phyloP scores from a whole-genome alignment of 345 rosid genomes.

The Triadica sebifera region DNA sequence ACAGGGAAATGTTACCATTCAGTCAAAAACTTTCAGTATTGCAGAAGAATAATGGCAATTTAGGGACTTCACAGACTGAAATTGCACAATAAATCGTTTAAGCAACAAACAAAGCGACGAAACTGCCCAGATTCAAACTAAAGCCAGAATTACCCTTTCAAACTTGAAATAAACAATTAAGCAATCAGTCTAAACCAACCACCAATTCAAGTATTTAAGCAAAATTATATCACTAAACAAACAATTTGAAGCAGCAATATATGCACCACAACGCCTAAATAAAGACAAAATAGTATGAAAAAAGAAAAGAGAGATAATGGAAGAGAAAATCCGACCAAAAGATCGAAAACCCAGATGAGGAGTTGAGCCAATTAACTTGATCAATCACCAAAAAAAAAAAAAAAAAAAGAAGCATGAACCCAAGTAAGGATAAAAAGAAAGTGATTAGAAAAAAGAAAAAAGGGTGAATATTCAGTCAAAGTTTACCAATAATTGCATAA shows the following conservation, averaged over 20 bases:
- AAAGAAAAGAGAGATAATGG: neutral
- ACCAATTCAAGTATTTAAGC: neutral
- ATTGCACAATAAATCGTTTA: neutral
- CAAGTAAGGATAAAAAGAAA: neutral
- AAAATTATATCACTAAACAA: neutral
- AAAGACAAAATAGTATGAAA: neutral
- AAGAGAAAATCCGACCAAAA: conserved; percentile 17
- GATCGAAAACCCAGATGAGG: conserved; percentile 20
- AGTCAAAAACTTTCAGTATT: too few relatives aligned
- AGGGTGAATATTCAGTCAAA: neutral
- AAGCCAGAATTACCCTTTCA: neutral
- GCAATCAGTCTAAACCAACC: neutral
- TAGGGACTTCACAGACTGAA: neutral
- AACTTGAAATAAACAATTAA: neutral
- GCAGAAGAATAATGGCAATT: too few relatives aligned
- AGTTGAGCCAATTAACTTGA: conserved; percentile 15
- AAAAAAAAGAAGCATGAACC: conserved; percentile 16
- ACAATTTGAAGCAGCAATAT: neutral
- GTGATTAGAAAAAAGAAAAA: neutral
- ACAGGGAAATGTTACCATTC: neutral
- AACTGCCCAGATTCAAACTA: neutral
- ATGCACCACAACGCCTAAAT: too few relatives aligned
- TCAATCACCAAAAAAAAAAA: too few relatives aligned
- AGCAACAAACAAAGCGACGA: neutral
- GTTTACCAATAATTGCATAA: conserved; percentile 34